Evolutionary conservation across 2,329 filamentous ascomycete species (phyloP).

Genomic region (Epichloe bromicola): DNA sequence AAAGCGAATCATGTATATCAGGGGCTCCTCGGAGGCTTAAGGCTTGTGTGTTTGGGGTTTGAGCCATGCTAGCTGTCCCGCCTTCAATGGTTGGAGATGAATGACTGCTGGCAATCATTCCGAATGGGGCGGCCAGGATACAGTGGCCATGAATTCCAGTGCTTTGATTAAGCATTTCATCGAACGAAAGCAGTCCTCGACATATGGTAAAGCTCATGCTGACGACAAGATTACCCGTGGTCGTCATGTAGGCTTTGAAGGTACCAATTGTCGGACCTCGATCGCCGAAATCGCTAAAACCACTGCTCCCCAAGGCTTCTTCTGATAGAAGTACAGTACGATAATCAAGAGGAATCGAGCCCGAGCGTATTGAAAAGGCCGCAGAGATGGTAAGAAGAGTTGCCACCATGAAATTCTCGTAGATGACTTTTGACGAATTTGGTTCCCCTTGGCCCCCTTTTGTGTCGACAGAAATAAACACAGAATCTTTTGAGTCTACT

Average conservation of each 20-base stretch:
- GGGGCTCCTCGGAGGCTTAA: constrained; percentile 27
- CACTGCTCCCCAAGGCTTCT: constrained; percentile 5
- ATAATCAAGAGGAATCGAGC: constrained; percentile 39
- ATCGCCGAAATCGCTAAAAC: constrained; percentile 9
- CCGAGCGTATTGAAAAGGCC: constrained; percentile 33
- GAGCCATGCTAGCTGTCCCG: constrained; percentile 25
- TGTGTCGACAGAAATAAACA: constrained; percentile 15
- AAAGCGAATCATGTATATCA: constrained; percentile 29
- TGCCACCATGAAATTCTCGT: constrained; percentile 43
- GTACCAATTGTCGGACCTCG: constrained; percentile 29
- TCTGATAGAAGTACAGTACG: constrained; percentile 36
- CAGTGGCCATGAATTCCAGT: constrained; percentile 28
- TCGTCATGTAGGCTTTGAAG: constrained; percentile 42
- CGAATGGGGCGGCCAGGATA: constrained; percentile 42
- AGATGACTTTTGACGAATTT: constrained; percentile 27
- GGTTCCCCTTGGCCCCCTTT: constrained; percentile 9
- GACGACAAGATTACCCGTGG: constrained; percentile 39
- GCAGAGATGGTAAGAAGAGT: constrained; percentile 36
- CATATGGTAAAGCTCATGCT: constrained; percentile 34
- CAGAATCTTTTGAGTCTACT: constrained; percentile 14
- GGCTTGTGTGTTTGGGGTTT: constrained; percentile 41
- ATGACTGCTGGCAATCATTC: constrained; percentile 23
- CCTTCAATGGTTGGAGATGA: constrained; percentile 8
- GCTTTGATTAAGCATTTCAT: constrained; percentile 28
- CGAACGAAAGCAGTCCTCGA: constrained; percentile 32